Evolutionary conservation across 164 flowering plant species (phyloP).

Genomic region (Chloranthus sessilifolius): DNA sequence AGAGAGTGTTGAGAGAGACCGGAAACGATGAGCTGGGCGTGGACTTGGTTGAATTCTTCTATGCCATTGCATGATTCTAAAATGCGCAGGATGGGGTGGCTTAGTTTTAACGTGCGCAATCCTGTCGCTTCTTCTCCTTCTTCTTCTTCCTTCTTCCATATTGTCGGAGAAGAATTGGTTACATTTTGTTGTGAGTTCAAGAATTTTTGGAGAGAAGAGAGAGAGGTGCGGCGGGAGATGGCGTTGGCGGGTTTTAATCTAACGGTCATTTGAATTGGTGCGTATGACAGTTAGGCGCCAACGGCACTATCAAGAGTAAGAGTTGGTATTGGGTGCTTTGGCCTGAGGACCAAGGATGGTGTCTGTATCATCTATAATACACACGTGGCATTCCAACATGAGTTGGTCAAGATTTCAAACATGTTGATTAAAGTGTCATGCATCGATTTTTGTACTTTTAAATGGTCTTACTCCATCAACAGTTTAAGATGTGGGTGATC

Average conservation of each 20-base stretch:
- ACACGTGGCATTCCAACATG: too few relatives aligned
- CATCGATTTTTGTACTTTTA: too few relatives aligned
- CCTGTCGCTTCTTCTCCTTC: constrained; percentile 1
- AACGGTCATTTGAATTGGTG: constrained; percentile 17
- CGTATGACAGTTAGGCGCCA: too few relatives aligned
- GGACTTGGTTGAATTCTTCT: constrained; percentile 40
- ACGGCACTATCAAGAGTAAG: too few relatives aligned
- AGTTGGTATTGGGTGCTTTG: too few relatives aligned
- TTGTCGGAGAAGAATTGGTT: constrained; percentile 26
- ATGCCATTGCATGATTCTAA: constrained; percentile 33
- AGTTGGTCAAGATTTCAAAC: too few relatives aligned
- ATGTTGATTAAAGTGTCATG: too few relatives aligned
- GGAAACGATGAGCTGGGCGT: constrained; percentile 41
- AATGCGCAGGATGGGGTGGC: constrained; percentile 39
- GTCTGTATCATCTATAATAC: too few relatives aligned
- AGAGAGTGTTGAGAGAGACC: constrained; percentile 51
- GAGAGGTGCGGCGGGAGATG: constrained; percentile 7
- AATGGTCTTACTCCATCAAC: too few relatives aligned
- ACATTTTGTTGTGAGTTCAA: constrained; percentile 33
- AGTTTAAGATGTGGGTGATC: too few relatives aligned
- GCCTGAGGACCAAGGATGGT: too few relatives aligned
- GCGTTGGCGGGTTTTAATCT: constrained; percentile 3
- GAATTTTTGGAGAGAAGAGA: constrained; percentile 30
- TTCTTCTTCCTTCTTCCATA: constrained; percentile 21
- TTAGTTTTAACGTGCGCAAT: constrained; percentile 17